Percentiles rank a stretch among this genome's conserved stretches.
phyloP scores from a whole-genome alignment of 129 eudicot species.

The Ambrosia trifida region DNA sequence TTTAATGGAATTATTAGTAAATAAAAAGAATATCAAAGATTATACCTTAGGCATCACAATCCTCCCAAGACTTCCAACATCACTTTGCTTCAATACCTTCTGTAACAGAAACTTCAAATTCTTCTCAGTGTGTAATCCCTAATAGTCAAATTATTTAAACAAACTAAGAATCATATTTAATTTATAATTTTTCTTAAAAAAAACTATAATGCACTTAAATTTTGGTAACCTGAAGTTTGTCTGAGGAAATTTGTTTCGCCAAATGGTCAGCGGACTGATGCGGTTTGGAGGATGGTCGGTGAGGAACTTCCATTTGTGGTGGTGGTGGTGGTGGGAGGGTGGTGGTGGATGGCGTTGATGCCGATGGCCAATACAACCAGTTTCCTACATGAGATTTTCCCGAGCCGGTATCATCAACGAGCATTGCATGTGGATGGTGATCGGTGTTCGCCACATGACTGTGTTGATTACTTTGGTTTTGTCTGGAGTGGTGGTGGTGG shows the following conservation, averaged over 20 bases:
- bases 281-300: conserved; percentile 32
- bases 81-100: conserved; percentile 98
- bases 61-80: conserved; percentile 97
- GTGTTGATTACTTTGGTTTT: conserved; percentile 33
- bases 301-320: conserved; percentile 28
- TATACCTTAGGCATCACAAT: conserved; percentile 92
- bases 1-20: not conserved
- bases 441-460: conserved; percentile 31
- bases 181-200: not conserved
- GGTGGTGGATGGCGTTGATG: conserved; percentile 33
- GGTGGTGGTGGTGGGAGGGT: conserved; percentile 32
- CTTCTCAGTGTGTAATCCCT: conserved; percentile 79
- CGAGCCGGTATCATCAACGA: conserved; percentile 39
- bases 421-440: conserved; percentile 23
- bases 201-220: not conserved
- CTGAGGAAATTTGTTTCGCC: not conserved
- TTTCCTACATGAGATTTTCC: conserved; percentile 38
- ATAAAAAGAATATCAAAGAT: not conserved
- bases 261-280: conserved; percentile 24
- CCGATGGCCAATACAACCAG: conserved; percentile 75
- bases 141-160: not conserved
- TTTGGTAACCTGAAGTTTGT: conserved; percentile 43
- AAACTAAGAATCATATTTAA: not conserved
- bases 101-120: conserved; percentile 87
- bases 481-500: conserved; percentile 53